phyloP scores from a whole-genome alignment of 306 rosid genomes.

The Vachellia collinsii region DNA sequence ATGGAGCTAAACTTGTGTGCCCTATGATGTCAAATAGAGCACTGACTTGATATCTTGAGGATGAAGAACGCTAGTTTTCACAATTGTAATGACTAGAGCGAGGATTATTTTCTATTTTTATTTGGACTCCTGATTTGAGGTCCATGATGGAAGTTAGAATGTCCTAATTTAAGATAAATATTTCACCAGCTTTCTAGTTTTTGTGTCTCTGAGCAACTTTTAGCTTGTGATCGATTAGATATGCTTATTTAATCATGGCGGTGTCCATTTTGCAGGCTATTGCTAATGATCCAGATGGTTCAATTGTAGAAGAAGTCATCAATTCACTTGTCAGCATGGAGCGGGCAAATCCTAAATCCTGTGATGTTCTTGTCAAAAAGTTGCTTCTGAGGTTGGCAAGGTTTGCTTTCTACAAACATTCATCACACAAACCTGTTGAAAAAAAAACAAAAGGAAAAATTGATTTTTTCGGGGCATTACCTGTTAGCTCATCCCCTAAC shows the following conservation, averaged over 20 bases:
- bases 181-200: neutral
- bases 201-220: slow-evolving; percentile 23
- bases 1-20: slow-evolving; percentile 22
- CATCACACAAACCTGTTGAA: neutral
- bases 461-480: neutral
- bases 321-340: slow-evolving; percentile 80
- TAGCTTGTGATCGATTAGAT: slow-evolving; percentile 1
- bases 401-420: slow-evolving; percentile 43
- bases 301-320: slow-evolving; percentile 53
- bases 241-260: slow-evolving; percentile 28
- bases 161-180: neutral
- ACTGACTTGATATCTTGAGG: neutral
- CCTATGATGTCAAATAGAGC: slow-evolving; percentile 22
- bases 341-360: slow-evolving; percentile 72
- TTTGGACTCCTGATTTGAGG: slow-evolving; percentile 3
- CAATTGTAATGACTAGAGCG: neutral
- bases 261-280: slow-evolving; percentile 51
- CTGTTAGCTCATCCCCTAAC: neutral
- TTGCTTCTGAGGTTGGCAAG: slow-evolving; percentile 87
- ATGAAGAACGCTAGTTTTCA: neutral
- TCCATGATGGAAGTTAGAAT: neutral
- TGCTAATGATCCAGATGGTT: slow-evolving; percentile 77
- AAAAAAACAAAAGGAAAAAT: neutral
- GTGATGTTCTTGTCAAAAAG: slow-evolving; percentile 69
- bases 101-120: neutral